phyloP scores from a whole-genome alignment of 2,329 filamentous ascomycete species.

The Berkeleyomyces rouxiae region DNA sequence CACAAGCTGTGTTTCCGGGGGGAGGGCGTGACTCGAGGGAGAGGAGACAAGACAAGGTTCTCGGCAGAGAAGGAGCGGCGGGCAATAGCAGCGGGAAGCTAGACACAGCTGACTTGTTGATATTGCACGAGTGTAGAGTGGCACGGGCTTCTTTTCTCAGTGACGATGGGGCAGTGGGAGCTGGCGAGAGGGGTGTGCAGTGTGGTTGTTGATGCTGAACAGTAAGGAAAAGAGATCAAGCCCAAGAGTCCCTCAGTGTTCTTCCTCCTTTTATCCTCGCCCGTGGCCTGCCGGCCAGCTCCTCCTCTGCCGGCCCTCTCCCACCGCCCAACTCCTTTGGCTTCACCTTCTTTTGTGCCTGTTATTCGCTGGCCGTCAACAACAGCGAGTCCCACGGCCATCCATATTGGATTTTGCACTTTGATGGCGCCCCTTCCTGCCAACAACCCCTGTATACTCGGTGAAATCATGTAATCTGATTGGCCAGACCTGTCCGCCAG shows the following conservation, averaged over 20 bases:
- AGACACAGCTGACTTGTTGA: not conserved
- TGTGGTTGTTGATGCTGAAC: not conserved
- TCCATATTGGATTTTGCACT: not conserved
- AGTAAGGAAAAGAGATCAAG: slow-evolving; percentile 1
- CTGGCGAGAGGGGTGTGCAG: not conserved
- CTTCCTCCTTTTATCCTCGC: slow-evolving; percentile 6
- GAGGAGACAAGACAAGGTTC: slow-evolving; percentile 1
- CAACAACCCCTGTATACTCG: not conserved
- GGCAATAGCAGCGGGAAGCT: not conserved
- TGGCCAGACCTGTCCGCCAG: not conserved
- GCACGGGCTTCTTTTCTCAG: not conserved
- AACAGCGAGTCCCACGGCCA: not conserved
- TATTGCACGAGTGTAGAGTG: not conserved
- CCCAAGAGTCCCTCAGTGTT: not conserved
- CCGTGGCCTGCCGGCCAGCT: not conserved
- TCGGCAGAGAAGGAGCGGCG: slow-evolving; percentile 1
- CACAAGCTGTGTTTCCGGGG: not conserved
- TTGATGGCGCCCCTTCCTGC: not conserved
- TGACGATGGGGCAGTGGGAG: not conserved
- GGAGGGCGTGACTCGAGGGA: slow-evolving; percentile 4
- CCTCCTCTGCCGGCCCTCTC: not conserved
- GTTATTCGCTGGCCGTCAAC: not conserved
- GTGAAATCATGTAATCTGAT: slow-evolving; percentile 1
- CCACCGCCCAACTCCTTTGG: not conserved
- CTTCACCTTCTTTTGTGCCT: not conserved